A percentile compares a stretch with the other conserved stretches of the same genome.
Evolutionary conservation across 441 rosid species (phyloP).

Genomic region (Melastoma candidum): DNA sequence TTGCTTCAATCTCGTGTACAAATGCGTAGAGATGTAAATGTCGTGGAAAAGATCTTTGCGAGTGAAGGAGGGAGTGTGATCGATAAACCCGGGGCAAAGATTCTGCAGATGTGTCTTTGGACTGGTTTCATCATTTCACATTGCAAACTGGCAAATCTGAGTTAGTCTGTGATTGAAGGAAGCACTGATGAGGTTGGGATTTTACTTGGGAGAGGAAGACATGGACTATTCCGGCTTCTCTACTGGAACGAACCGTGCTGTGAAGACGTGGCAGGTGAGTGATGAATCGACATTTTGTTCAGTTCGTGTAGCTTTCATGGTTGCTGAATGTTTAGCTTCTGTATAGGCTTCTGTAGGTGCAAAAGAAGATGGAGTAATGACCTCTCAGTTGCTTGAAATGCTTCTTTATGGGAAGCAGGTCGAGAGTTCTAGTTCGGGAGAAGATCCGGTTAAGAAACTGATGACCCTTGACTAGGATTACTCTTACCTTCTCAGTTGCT

Average conservation of each 20-base stretch:
- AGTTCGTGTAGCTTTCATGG: neutral
- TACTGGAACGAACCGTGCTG: constrained; percentile 79
- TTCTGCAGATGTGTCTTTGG: no score
- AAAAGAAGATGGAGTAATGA: constrained; percentile 77
- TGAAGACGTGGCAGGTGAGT: constrained; percentile 87
- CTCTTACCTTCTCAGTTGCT: constrained; percentile 1
- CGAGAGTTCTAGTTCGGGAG: constrained; percentile 13
- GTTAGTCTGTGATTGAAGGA: constrained; percentile 31
- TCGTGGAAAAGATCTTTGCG: no score
- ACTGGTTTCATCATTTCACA: no score
- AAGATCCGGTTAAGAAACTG: constrained; percentile 20
- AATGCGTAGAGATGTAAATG: no score
- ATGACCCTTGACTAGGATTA: constrained; percentile 1
- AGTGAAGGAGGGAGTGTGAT: no score
- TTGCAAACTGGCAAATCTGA: no score
- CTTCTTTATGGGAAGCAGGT: constrained; percentile 28
- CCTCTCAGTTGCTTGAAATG: constrained; percentile 51
- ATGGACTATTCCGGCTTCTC: constrained; percentile 76
- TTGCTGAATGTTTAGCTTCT: constrained; percentile 9
- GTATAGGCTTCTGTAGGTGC: constrained; percentile 53
- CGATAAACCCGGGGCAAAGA: no score
- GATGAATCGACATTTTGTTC: constrained; percentile 8
- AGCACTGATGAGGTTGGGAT: constrained; percentile 62
- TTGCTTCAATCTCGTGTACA: no score
- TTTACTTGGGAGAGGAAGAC: constrained; percentile 90